Evolutionary conservation across 2,329 filamentous ascomycete genomes (phyloP).

Genomic region (Celoporthe dispersa): DNA sequence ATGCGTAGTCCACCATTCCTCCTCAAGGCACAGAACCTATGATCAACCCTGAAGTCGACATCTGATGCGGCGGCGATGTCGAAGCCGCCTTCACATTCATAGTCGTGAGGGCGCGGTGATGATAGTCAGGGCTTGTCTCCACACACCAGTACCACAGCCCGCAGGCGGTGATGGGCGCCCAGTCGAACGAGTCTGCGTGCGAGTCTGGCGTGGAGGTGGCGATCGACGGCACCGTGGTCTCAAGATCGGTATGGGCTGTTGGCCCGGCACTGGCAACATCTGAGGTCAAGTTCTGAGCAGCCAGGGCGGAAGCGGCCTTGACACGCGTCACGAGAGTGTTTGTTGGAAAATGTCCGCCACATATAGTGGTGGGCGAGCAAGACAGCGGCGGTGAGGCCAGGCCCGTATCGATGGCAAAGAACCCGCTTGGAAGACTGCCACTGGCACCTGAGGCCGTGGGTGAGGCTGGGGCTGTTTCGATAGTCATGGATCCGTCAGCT

Average conservation of each 20-base stretch:
- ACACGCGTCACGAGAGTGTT: not conserved
- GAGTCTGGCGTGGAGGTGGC: not conserved
- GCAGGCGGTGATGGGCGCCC: too few species aligned
- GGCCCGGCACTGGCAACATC: not conserved
- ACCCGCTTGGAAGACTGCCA: not conserved
- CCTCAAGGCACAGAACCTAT: not conserved
- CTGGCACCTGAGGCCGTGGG: not conserved
- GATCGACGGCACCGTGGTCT: not conserved
- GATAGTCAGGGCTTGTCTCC: not conserved
- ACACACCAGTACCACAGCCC: too few species aligned
- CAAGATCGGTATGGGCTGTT: not conserved
- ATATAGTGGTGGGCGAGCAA: not conserved
- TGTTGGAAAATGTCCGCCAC: not conserved
- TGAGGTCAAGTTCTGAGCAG: not conserved
- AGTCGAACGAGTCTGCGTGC: not conserved
- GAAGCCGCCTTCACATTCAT: not conserved
- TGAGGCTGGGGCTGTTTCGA: not conserved
- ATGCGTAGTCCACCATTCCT: not conserved
- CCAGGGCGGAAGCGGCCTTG: not conserved
- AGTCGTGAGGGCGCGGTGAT: not conserved
- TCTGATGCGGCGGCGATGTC: not conserved
- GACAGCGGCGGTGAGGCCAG: not conserved
- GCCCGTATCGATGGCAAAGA: not conserved
- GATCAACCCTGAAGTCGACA: not conserved
- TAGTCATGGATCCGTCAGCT: not conserved